phyloP scores from a whole-genome alignment of 192 early-diverging fungal species.

The Neocallimastix lanati region DNA sequence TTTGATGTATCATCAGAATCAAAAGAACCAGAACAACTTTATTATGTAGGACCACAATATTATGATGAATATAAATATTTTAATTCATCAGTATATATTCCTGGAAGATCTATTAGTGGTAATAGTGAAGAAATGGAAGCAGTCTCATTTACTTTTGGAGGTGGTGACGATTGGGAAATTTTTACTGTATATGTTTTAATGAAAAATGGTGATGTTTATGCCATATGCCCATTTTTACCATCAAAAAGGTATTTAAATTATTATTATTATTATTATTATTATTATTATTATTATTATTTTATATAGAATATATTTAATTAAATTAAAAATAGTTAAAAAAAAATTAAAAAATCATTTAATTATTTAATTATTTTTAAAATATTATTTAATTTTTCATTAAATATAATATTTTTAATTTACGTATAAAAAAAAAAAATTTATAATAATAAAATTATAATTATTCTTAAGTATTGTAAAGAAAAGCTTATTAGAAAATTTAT shows the following conservation, averaged over 20 bases:
- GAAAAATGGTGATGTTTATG: slow-evolving; percentile 49
- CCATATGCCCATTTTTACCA: slow-evolving; percentile 62
- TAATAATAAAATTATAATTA: too few relatives aligned
- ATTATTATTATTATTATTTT: too few relatives aligned
- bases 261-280: too few relatives aligned
- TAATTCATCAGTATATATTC: slow-evolving; percentile 5
- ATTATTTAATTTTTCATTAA: too few relatives aligned
- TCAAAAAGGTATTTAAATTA: slow-evolving; percentile 33
- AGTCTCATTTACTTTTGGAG: slow-evolving; percentile 23
- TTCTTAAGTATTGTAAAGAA: neutral
- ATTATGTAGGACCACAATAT: neutral
- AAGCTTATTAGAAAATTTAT: neutral
- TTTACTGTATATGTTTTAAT: slow-evolving; percentile 51
- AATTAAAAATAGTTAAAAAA: too few relatives aligned
- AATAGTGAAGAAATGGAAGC: slow-evolving; percentile 7
- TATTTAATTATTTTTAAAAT: too few relatives aligned
- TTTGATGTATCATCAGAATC: slow-evolving; percentile 42
- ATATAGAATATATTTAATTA: too few relatives aligned
- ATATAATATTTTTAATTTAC: too few relatives aligned
- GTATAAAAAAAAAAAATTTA: too few relatives aligned
- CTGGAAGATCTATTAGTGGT: neutral
- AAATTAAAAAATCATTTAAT: too few relatives aligned
- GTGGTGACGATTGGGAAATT: slow-evolving; percentile 42
- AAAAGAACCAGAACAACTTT: slow-evolving; percentile 30
- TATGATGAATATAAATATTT: neutral